Conservation (phyloP, 441 rosid species). For the Populus tomentosa region DNA sequence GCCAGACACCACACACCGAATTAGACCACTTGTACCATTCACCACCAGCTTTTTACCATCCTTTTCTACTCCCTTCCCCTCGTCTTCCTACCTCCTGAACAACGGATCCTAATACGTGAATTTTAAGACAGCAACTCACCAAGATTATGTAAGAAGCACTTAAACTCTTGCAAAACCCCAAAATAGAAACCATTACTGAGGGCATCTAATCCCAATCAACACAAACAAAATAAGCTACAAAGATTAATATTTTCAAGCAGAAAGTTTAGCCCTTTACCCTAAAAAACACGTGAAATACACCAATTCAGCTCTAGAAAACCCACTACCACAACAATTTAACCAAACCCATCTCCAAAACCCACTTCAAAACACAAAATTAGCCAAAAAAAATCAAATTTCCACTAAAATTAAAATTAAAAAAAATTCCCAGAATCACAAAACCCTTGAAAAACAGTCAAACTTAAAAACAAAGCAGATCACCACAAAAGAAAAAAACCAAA, state of each 20-base stretch:
- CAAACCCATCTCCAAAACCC: background rate
- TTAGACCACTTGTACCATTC: background rate
- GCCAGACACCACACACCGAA: background rate
- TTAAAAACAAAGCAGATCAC: constrained; percentile 3
- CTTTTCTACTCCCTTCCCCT: background rate
- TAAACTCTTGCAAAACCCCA: background rate
- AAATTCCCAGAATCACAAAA: background rate
- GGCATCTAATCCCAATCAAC: background rate
- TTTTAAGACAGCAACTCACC: background rate
- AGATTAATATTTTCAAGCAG: background rate
- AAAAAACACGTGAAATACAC: background rate
- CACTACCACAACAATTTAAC: background rate
- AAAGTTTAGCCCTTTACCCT: background rate
- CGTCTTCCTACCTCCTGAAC: background rate
- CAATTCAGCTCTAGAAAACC: background rate
- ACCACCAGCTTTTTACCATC: background rate
- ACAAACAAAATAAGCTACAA: background rate
- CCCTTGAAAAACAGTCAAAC: background rate
- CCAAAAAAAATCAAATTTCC: background rate
- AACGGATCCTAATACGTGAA: background rate
- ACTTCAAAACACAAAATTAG: background rate
- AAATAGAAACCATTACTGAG: background rate
- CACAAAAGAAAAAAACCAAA: background rate
- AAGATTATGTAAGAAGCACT: background rate
- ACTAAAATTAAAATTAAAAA: background rate